These are phyloP conservation scores for Ogataea henricii DNA, from an alignment of 805 yeast species.

Conservation along the genomic window DNA sequence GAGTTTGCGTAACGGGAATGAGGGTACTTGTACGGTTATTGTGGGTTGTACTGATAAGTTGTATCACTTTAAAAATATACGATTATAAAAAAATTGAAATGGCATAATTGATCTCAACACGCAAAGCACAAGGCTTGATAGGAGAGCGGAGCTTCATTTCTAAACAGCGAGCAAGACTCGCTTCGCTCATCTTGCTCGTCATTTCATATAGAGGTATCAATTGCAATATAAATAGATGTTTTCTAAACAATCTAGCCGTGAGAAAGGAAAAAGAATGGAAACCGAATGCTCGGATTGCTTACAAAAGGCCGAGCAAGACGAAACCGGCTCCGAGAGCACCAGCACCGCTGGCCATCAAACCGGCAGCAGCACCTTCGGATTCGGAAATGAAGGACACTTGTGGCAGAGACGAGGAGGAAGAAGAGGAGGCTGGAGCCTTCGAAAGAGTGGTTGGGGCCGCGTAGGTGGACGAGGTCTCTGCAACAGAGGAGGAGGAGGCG, in stretches of 20 bases:
- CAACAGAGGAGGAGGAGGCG: conserved; percentile 9
- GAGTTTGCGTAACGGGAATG: too few species aligned
- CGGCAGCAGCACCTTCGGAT: conserved; percentile 26
- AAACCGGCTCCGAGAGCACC: conserved; percentile 32
- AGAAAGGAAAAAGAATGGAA: conserved; percentile 8
- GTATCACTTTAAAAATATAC: too few species aligned
- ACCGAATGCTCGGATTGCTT: conserved; percentile 3
- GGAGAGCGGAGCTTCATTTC: too few species aligned
- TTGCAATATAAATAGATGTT: conserved; percentile 1
- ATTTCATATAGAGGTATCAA: neutral
- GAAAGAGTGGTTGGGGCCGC: conserved; percentile 21
- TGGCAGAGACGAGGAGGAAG: conserved; percentile 23
- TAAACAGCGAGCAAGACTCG: neutral
- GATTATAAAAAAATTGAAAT: too few species aligned
- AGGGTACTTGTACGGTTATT: too few species aligned
- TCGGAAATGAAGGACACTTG: conserved; percentile 24
- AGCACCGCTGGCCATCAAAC: conserved; percentile 28
- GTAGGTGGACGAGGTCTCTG: conserved; percentile 12
- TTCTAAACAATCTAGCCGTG: conserved; percentile 1
- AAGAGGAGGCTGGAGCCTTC: conserved; percentile 16
- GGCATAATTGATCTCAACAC: too few species aligned
- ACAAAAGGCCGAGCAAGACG: conserved; percentile 18
- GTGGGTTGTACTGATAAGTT: too few species aligned
- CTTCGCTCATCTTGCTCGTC: neutral
- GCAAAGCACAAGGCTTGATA: too few species aligned